phyloP scores from a whole-genome alignment of 2,329 filamentous ascomycete species.

The Trichoderma pleuroti region DNA sequence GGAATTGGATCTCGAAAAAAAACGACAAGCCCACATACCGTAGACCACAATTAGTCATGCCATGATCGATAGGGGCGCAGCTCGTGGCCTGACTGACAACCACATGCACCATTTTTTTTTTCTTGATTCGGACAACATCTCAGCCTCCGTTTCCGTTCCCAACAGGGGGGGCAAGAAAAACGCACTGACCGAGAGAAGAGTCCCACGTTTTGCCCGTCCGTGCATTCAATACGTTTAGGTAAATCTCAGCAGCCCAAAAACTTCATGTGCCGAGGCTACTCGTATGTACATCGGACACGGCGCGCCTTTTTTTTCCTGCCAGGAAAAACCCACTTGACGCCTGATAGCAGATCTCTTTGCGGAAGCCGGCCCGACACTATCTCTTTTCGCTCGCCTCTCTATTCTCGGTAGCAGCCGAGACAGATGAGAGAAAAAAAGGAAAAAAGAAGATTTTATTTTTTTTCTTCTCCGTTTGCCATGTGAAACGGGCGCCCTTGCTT shows the following conservation, averaged over 20 bases:
- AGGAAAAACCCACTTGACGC: neutral
- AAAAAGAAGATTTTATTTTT: too few relatives aligned
- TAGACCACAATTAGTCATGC: constrained; percentile 1
- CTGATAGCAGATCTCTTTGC: neutral
- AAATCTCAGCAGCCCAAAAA: neutral
- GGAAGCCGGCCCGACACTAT: neutral
- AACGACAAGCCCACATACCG: neutral
- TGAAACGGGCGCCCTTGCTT: neutral
- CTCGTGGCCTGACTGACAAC: neutral
- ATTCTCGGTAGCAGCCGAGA: neutral
- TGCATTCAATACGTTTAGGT: neutral
- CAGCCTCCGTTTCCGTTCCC: neutral
- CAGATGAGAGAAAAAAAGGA: neutral
- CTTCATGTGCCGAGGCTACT: neutral
- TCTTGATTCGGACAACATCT: neutral
- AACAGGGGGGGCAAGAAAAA: neutral
- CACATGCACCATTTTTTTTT: neutral
- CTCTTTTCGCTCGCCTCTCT: neutral
- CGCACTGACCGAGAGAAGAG: neutral
- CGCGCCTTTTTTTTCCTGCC: neutral
- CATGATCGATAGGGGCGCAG: neutral
- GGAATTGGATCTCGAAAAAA: neutral
- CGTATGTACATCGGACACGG: neutral
- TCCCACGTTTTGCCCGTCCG: neutral
- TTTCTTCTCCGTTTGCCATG: neutral